Evolutionary conservation across 208 protist species (phyloP).

Genomic region (Lotmaria passim): DNA sequence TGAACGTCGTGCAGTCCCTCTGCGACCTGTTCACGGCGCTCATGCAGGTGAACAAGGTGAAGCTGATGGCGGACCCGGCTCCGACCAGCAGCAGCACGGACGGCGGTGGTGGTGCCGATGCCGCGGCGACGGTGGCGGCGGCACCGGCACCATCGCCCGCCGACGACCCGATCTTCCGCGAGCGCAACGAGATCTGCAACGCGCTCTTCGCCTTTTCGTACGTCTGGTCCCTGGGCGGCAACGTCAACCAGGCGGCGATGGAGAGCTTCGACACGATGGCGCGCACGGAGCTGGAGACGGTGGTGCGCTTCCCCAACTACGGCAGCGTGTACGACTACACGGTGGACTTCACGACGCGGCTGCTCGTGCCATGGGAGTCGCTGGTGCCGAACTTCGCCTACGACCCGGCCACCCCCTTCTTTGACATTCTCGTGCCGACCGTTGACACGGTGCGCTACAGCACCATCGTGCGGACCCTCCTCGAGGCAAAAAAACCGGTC

Average conservation of each 20-base stretch:
- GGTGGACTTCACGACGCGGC: conserved; percentile 83
- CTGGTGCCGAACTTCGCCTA: conserved; percentile 87
- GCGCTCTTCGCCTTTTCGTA: conserved; percentile 94
- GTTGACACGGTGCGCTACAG: conserved; percentile 96
- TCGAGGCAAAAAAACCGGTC: conserved; percentile 87
- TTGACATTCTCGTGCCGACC: conserved; percentile 97
- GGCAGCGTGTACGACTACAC: conserved; percentile 95
- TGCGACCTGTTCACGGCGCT: conserved; percentile 93
- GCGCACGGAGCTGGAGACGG: conserved; percentile 82
- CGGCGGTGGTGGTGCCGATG: too few species aligned
- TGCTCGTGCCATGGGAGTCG: conserved; percentile 87
- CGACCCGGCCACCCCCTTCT: conserved; percentile 90
- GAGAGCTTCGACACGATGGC: conserved; percentile 93
- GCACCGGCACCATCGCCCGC: conserved; percentile 29
- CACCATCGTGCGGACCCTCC: conserved; percentile 89
- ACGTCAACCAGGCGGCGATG: conserved; percentile 86
- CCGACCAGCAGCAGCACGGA: too few species aligned
- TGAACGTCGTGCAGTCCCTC: conserved; percentile 93
- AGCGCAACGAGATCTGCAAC: conserved; percentile 91
- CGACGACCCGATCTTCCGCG: conserved; percentile 77
- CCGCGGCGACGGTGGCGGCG: too few species aligned
- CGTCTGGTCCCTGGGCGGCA: conserved; percentile 97
- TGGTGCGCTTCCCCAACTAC: conserved; percentile 85
- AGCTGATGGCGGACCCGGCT: conserved; percentile 71
- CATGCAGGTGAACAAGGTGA: conserved; percentile 73